Base-by-base conservation (phyloP, 306 rosid genomes). In the Lathyrus oleraceus region DNA sequence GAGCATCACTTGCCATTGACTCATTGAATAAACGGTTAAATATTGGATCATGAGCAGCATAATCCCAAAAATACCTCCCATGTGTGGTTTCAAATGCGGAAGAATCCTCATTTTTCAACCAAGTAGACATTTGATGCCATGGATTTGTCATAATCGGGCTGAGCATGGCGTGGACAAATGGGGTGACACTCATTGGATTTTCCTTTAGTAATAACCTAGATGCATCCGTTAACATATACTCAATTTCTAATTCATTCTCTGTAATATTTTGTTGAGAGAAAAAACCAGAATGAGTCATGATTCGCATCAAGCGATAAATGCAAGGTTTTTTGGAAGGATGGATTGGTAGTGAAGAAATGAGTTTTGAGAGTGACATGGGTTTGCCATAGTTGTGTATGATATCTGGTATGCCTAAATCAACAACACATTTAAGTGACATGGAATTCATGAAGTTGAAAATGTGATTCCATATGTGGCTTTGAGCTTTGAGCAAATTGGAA, bases 351-450 rank as follows among this genome's bases (percentile, higher is more conserved):
- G 65, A 76, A 60, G 75, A 15, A 61, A 76, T 76, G 39, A 76
- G 75, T 25, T 38, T 61, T 11, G 67, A 61, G 5, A 61, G 66
- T 17, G 66, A 6, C 27, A 61, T 61, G 0, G 66, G 65, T 68
- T 76, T 12, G 9, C 75, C 80, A 68, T 76, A 60, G 16, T 76
- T 76, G 27, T 76, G 75, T 35, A 76, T 76, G n/a, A 49, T 10
- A 47, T 76, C 75, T 15, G 75, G 80, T 68, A 76, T 76, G 17
- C 70, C 70, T 13, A 76, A 68, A 5, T 76, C 80, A 36, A 76
- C 47, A 0, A 28, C 36, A 17, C 75, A 60, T 76, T 75, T 76
- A 39, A 76, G 80, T 7, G 75, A 68, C 80, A 68, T 76, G 6
- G 80, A 68, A 32, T 76, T 76, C 36, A 76, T 76, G 63, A 76